Evolutionary conservation across 257 asterid genomes (phyloP), one percentile per base, ranked within the genome.

Genomic region (Paulownia fortunei): DNA sequence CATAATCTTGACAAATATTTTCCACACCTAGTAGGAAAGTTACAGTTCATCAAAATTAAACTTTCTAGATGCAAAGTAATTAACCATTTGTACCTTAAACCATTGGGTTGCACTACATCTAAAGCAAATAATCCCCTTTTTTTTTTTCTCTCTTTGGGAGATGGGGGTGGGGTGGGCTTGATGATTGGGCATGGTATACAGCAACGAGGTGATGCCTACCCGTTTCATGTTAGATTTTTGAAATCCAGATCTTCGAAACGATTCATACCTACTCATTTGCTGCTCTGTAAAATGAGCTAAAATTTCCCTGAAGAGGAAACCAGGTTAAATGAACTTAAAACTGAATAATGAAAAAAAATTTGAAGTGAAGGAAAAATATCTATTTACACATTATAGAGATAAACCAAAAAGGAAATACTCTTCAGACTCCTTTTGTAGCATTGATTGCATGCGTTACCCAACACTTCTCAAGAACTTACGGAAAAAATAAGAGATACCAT

Each of bases 261-360:
- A 95, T 78, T 94, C 98, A 69, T 94, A 92, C 79, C 99, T 86
- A 83, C 92, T 92, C 97, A 92, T 93, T 81, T 92, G 97, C 67
- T 87, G 97, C 83, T 75, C 95, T 0, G 99, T 90, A 79, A 92
- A 96, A 62, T 87, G 97, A 56, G 94, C 83, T 67, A 96, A 83
- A 79, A 96, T 85, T 76, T 83, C 82, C 89, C 98, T 94, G 86
- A 39, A 69, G 61, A 76, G 74, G 63, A 55, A 19, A 80, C 21
- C 19, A 23, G 69, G 64, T 79, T 64, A 79, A 77, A 77, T 72
- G 41, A 65, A 49, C 47, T 71, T 42, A 49, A 52, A 80, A 47
- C 44, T 63, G 76, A 58, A 34, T 36, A 30, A 73, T 15, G 27
- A 60, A 37, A 72, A 30, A 24, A n/a, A n/a, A 51, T 24, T 46